Conservation (phyloP, 2,329 filamentous ascomycete genomes). For the Thelonectria olida region DNA sequence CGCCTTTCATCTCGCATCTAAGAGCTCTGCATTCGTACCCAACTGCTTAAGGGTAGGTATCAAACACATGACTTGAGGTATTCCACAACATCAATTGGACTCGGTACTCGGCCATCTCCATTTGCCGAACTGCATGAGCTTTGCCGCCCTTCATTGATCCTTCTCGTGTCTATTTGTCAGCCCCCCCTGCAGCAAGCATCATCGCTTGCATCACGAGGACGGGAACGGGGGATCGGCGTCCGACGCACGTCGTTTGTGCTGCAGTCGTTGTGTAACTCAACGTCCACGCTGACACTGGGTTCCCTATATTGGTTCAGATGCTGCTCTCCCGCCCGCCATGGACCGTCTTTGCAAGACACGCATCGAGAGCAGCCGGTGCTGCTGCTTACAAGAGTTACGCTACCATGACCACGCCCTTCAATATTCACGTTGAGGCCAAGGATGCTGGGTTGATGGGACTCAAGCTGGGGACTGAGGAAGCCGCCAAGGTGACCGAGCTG, state of each 20-base stretch:
- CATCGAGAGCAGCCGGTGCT: neutral
- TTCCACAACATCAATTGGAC: no score
- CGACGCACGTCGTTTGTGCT: neutral
- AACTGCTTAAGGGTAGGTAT: no score
- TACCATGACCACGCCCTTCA: constrained; percentile 57
- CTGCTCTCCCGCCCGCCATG: constrained; percentile 26
- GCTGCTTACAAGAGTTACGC: constrained; percentile 2
- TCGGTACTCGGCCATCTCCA: no score
- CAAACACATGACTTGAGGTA: no score
- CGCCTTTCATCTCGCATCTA: no score
- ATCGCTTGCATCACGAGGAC: neutral
- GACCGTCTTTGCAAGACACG: constrained; percentile 24
- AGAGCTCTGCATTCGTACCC: no score
- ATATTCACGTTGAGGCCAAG: constrained; percentile 56
- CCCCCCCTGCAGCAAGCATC: neutral
- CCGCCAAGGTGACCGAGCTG: constrained; percentile 70
- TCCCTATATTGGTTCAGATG: no score
- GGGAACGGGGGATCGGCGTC: neutral
- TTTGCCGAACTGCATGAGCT: no score
- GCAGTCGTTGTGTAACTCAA: neutral
- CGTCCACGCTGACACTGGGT: no score
- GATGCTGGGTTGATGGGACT: constrained; percentile 61
- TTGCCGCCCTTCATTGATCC: neutral
- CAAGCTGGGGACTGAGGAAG: constrained; percentile 65
- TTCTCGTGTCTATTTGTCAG: neutral